These are phyloP conservation scores for Dacryopinax primogenitus DNA, from an alignment of 768 basidiomycete genomes.

Conservation along the genomic window DNA sequence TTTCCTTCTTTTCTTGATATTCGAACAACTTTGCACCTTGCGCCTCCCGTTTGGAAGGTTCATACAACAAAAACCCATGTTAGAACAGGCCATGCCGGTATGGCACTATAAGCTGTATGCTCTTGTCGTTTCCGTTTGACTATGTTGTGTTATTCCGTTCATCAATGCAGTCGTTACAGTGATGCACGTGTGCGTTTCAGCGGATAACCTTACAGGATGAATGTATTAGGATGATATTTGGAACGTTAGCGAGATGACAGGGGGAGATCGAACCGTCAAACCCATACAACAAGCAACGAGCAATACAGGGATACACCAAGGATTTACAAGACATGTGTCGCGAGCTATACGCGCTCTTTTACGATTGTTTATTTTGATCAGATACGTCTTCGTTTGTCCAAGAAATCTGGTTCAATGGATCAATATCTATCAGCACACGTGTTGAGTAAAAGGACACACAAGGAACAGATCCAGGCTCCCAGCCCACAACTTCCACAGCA, in stretches of 20 bases:
- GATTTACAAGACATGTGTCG: not conserved
- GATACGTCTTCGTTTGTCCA: slow-evolving; percentile 2
- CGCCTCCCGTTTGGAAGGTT: not conserved
- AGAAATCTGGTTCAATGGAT: not conserved
- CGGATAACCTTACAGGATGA: not conserved
- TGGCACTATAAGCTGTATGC: slow-evolving; percentile 4
- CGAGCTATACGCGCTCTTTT: slow-evolving; percentile 1
- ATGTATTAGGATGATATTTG: too few relatives aligned
- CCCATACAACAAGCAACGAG: too few relatives aligned
- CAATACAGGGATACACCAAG: too few relatives aligned
- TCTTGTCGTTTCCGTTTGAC: not conserved
- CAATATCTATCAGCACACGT: not conserved
- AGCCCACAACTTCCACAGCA: not conserved
- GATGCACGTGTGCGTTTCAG: not conserved
- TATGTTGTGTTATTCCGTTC: not conserved
- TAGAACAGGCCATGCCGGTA: not conserved
- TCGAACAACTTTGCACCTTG: not conserved
- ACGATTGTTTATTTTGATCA: not conserved
- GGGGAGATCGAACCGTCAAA: too few relatives aligned
- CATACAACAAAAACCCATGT: not conserved
- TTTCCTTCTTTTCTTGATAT: not conserved
- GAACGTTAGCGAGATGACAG: too few relatives aligned
- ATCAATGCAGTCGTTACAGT: slow-evolving; percentile 7
- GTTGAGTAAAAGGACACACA: not conserved
- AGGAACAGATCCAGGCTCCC: not conserved